Evolutionary conservation across 179 eudicot species (phyloP).

Genomic region (Pouteria campechiana): DNA sequence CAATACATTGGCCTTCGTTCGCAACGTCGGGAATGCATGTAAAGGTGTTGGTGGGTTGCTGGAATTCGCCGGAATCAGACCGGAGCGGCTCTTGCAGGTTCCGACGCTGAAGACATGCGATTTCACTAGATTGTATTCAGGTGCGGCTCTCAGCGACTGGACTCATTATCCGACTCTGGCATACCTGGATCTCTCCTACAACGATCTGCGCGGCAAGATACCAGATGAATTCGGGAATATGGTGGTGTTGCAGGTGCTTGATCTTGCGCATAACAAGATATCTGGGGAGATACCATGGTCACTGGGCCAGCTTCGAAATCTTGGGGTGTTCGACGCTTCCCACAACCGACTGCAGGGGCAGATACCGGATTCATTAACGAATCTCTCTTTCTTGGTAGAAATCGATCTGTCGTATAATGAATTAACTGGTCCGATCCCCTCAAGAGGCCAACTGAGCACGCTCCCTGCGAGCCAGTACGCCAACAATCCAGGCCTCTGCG

Average conservation of each 20-base stretch:
- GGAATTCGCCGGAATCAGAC: slow-evolving; percentile 92
- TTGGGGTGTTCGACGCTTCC: slow-evolving; percentile 93
- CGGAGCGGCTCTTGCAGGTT: slow-evolving; percentile 68
- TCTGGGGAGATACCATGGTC: slow-evolving; percentile 79
- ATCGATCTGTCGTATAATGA: slow-evolving; percentile 87
- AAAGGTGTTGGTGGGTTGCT: slow-evolving; percentile 95
- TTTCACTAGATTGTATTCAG: slow-evolving; percentile 77
- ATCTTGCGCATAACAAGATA: slow-evolving; percentile 64
- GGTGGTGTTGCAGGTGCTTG: slow-evolving; percentile 97
- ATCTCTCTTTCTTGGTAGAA: slow-evolving; percentile 83
- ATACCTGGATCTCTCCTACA: slow-evolving; percentile 92
- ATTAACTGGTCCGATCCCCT: slow-evolving; percentile 74
- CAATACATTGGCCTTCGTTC: slow-evolving; percentile 69
- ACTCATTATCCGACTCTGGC: slow-evolving; percentile 88
- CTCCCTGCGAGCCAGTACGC: slow-evolving; percentile 90
- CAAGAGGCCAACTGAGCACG: slow-evolving; percentile 89
- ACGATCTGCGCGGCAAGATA: slow-evolving; percentile 67
- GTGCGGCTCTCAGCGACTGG: slow-evolving; percentile 70
- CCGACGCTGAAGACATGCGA: slow-evolving; percentile 79
- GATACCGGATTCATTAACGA: slow-evolving; percentile 86
- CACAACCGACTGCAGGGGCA: slow-evolving; percentile 77
- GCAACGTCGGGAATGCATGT: slow-evolving; percentile 88
- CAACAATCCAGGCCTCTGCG: slow-evolving; percentile 85
- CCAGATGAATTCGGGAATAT: slow-evolving; percentile 92
- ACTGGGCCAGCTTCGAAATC: slow-evolving; percentile 77